Evolutionary conservation across 306 rosid genomes (phyloP), one percentile per base, ranked within the genome.

Genomic region (Neltuma alba): DNA sequence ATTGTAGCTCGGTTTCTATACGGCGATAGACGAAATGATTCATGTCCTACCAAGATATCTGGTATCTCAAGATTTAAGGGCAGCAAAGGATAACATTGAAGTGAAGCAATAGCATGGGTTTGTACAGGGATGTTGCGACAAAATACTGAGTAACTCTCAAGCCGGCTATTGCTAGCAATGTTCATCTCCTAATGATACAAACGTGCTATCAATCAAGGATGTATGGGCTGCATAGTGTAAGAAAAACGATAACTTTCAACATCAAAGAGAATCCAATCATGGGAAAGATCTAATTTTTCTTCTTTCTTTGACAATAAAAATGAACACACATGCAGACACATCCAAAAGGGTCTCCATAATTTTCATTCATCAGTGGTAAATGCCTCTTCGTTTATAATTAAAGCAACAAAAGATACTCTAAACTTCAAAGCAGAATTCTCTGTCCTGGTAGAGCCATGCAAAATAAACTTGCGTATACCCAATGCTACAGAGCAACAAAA

Each of bases 31-130:
- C 41, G 7, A 18, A 15, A 47, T 57, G 25, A 36, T 65, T 38
- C 58, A 9, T 52, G 68, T 27, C 81, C 55, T 18, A 25, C 40
- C 20, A 77, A 34, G 54, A 34, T 23, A 16, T 63, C 55, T 52
- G 31, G 66, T 25, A 48, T n/a, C 54, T 76, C 50, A 63, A 48
- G 63, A 21, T 76, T n/a, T 0, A 30, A 63, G 63, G 72, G 31
- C 6, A 55, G 64, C 12, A 34, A 48, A 77, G 21, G 66, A 34
- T 33, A 2, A 30, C 37, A 62, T 3, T 77, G 67, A 67, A 50
- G 20, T 20, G 58, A 50, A 50, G 57, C 10, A 20, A 3, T 50
- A 50, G 11, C 23, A 18, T 50, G 2, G 57, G 23, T 16, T 9
- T 40, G 44, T 40, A 40, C 13, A 10, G 9, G 44, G 44, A 40